A percentile compares a stretch with the other conserved stretches of the same genome.
Conservation (phyloP, 1,139 yeast genomes). For the Candida tropicalis region DNA sequence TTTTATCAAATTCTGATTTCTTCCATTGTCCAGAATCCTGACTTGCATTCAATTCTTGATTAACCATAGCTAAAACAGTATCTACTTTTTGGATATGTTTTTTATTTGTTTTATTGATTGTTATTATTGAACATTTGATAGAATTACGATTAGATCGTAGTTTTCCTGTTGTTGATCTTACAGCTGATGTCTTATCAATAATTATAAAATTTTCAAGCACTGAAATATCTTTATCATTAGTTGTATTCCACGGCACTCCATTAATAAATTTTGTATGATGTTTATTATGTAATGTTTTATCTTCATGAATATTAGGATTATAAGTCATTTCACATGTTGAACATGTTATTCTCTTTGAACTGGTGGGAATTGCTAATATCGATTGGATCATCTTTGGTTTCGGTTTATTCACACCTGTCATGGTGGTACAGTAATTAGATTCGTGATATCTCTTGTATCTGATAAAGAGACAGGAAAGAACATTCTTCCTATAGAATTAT, state of each 20-base stretch:
- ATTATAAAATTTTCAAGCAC: conserved; percentile 1
- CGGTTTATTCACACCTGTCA: background rate
- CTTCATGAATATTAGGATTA: conserved; percentile 44
- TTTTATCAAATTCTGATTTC: conserved; percentile 19
- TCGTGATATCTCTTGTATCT: background rate
- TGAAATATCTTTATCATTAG: conserved; percentile 21
- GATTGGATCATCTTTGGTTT: conserved; percentile 19
- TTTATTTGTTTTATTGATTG: conserved; percentile 20
- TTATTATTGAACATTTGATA: conserved; percentile 17
- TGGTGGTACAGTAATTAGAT: background rate
- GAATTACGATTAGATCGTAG: conserved; percentile 11
- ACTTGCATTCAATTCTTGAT: conserved; percentile 61
- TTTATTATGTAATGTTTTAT: conserved; percentile 47
- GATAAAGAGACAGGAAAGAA: no score
- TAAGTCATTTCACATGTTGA: conserved; percentile 64
- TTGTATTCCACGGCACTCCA: conserved; percentile 50
- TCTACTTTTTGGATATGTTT: conserved; percentile 27
- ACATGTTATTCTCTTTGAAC: conserved; percentile 39
- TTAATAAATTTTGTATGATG: conserved; percentile 49
- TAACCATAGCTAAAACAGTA: conserved; percentile 50
- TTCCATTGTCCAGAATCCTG: conserved; percentile 54
- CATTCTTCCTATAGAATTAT: no score
- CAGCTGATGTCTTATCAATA: background rate
- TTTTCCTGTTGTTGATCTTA: conserved; percentile 3
- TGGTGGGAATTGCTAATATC: conserved; percentile 15